Base-by-base conservation (phyloP, 1,139 yeast species). In the Candida sp. region DNA sequence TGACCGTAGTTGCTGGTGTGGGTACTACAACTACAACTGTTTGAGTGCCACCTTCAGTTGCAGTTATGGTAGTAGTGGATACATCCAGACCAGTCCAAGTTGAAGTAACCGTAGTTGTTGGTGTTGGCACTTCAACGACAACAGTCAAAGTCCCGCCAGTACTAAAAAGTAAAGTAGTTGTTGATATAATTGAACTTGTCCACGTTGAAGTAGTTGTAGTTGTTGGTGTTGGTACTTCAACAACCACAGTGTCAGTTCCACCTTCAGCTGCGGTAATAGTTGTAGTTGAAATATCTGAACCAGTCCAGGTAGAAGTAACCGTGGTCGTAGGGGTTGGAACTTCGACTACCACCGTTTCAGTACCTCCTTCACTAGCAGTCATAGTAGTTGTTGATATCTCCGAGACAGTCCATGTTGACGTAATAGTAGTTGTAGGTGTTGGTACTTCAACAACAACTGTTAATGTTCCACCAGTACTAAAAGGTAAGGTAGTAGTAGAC, bases 41-140 rank as follows among this genome's bases (percentile, higher is more conserved):
- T 38, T 52, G 52, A 1, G 57, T 50, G 3, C 46, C 55, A 12
- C 42, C 46, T 4, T 46, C 48, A 11, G 50, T 34, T 9, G 22
- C 30, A 9, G 52, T 40, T 3, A 32, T 19, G 6, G 57, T 53
- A 4, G 25, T 45, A 40, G 50, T 43, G 1, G 46, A 11, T 6
- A 41, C 36, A 4, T 11, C 19, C 5, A 43, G 19, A 5, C 44
- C 46, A 23, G 45, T 35, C 27, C 37, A 36, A 21, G 49, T 38
- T 49, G 50, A 46, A 15, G 43, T 40, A 8, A 37, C 23, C 8
- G 52, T 47, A 4, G 22, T 41, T 5, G 49, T 51, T 22, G 54
- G 51, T 9, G 33, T 34, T 4, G 64, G 63, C 11, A 49, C 51
- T 8, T 54, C 51, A 19, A 57, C 54, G 38, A 51, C 43, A 4